Evolutionary conservation across 2,329 filamentous ascomycete species (phyloP).

Genomic region (Paecilomyces sp.): DNA sequence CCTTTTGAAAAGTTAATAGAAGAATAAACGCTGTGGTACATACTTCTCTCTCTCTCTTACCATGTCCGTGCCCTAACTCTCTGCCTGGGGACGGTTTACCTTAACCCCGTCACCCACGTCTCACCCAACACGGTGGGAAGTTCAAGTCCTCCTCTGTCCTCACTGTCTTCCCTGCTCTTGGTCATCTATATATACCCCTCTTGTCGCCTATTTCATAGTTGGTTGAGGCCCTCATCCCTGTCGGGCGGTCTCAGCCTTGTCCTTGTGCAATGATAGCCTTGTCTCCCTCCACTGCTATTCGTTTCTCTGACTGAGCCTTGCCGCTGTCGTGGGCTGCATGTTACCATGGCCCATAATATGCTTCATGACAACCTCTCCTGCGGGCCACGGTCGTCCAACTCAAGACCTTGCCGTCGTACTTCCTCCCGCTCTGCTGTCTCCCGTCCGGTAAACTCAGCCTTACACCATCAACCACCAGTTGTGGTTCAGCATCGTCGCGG

Average conservation of each 20-base stretch:
- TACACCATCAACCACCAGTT: background rate
- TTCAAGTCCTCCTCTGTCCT: background rate
- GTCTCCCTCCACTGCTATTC: background rate
- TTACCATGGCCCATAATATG: constrained; percentile 1
- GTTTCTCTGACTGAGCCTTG: background rate
- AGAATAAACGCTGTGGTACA: background rate
- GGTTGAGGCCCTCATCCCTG: background rate
- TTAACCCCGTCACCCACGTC: background rate
- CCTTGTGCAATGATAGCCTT: background rate
- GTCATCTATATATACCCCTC: background rate
- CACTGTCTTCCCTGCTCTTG: background rate
- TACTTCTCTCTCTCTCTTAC: background rate
- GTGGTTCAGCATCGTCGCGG: background rate
- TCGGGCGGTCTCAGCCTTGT: background rate
- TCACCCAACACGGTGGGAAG: background rate
- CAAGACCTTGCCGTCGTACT: background rate
- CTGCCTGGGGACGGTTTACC: background rate
- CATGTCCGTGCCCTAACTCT: background rate
- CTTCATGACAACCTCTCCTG: background rate
- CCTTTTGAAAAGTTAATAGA: too few species aligned
- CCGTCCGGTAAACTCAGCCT: background rate
- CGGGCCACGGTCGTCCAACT: background rate
- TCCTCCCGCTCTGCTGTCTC: background rate
- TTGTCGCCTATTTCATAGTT: background rate
- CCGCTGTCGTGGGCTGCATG: background rate